Conservation (phyloP, 106 monocot species). For the Dioscorea alata region DNA sequence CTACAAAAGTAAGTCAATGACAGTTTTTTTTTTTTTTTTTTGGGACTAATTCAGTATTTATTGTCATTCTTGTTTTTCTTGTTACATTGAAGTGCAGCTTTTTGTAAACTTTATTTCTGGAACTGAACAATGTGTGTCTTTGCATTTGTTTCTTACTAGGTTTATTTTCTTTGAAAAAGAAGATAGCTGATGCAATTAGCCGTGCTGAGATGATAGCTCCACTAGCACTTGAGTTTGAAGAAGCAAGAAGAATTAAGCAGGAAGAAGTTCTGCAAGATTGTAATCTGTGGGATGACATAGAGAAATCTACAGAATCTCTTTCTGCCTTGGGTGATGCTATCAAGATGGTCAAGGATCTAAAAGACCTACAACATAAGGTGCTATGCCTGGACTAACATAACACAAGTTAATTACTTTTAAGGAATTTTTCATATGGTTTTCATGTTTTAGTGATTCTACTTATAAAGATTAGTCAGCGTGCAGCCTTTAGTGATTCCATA, state of each 20-base stretch:
- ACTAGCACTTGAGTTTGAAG: constrained; percentile 58
- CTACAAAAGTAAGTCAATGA: too few species aligned
- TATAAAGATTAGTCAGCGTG: too few species aligned
- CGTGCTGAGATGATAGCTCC: constrained; percentile 51
- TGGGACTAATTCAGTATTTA: too few species aligned
- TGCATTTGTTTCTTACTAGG: constrained; percentile 23
- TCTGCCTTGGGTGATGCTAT: constrained; percentile 42
- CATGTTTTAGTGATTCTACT: too few species aligned
- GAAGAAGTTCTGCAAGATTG: constrained; percentile 37
- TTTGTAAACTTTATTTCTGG: too few species aligned
- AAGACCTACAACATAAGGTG: constrained; percentile 85
- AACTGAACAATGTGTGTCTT: too few species aligned
- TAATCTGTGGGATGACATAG: constrained; percentile 65
- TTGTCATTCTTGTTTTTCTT: too few species aligned
- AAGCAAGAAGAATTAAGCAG: constrained; percentile 50
- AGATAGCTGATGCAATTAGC: constrained; percentile 58
- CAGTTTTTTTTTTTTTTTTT: too few species aligned
- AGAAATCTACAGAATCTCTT: constrained; percentile 51
- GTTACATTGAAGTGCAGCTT: too few species aligned
- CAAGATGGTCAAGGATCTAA: constrained; percentile 62
- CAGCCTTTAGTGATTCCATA: too few species aligned
- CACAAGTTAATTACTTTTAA: constrained; percentile 21
- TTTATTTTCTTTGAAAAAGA: constrained; percentile 73
- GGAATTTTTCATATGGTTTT: neutral
- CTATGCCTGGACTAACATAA: constrained; percentile 40